These are phyloP conservation scores for Globomyces pollinis-pini DNA, from an alignment of 192 early-diverging fungal species.

Conservation along the genomic window DNA sequence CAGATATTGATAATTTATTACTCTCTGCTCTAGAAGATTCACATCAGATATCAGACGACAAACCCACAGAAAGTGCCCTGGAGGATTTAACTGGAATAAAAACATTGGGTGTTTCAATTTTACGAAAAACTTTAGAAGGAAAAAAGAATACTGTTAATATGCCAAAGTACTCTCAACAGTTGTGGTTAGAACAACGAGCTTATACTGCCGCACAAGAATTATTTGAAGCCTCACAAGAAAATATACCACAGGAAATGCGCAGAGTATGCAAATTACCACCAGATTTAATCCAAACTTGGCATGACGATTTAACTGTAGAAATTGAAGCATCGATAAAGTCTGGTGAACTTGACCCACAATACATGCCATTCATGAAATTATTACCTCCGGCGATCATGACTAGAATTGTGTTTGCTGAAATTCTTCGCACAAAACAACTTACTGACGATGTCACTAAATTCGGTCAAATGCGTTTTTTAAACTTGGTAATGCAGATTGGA, in stretches of 20 bases:
- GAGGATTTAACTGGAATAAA: too few species aligned
- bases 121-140: conserved; percentile 60
- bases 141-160: conserved; percentile 27
- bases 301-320: conserved; percentile 53
- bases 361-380: conserved; percentile 58
- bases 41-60: not conserved
- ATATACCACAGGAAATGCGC: conserved; percentile 40
- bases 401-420: conserved; percentile 75
- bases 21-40: conserved; percentile 24
- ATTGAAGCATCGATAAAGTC: conserved; percentile 28
- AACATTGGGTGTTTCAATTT: conserved; percentile 66
- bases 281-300: conserved; percentile 58
- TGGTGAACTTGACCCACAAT: conserved; percentile 28
- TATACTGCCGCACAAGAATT: conserved; percentile 66
- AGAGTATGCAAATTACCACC: conserved; percentile 46
- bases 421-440: conserved; percentile 46
- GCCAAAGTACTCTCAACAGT: conserved; percentile 63
- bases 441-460: conserved; percentile 14
- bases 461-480: conserved; percentile 13
- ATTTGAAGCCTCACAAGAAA: conserved; percentile 44
- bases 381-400: conserved; percentile 67
- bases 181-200: conserved; percentile 74
- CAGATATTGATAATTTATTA: conserved; percentile 17
- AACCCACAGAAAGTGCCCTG: too few species aligned
- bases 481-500: conserved; percentile 56